Evolutionary conservation across 2,329 filamentous ascomycete genomes (phyloP).

Genomic region (Xylaria sp.): DNA sequence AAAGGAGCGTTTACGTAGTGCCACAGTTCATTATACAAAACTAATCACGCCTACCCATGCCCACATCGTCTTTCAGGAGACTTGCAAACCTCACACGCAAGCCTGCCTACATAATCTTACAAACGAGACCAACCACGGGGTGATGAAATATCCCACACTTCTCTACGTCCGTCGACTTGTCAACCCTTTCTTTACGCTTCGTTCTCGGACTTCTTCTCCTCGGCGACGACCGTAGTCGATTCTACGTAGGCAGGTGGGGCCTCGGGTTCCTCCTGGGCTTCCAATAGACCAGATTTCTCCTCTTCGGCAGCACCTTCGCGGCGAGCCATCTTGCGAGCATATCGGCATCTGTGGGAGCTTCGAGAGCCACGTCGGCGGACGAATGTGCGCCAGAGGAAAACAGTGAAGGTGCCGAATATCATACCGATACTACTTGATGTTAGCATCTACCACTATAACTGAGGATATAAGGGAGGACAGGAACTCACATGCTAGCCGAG

Average conservation of each 20-base stretch:
- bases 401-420: conserved; percentile 69
- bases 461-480: not conserved
- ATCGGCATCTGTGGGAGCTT: conserved; percentile 49
- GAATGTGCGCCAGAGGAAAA: conserved; percentile 67
- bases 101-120: conserved; percentile 19
- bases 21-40: conserved; percentile 16
- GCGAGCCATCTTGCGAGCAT: conserved; percentile 49
- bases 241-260: conserved; percentile 48
- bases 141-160: not conserved
- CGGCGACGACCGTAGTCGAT: conserved; percentile 38
- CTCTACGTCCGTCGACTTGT: not conserved
- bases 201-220: conserved; percentile 47
- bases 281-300: conserved; percentile 64
- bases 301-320: conserved; percentile 55
- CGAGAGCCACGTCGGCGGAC: conserved; percentile 57
- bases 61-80: not conserved
- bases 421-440: conserved; percentile 65
- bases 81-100: not conserved
- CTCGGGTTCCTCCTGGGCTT: conserved; percentile 50
- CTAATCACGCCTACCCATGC: conserved; percentile 1
- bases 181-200: conserved; percentile 36
- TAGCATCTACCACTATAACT: conserved; percentile 38
- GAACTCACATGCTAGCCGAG: conserved; percentile 69
- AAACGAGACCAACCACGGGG: conserved; percentile 3
- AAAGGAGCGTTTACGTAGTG: conserved; percentile 20